Evolutionary conservation across 2,329 filamentous ascomycete genomes (phyloP), one percentile per base, ranked within the genome.

Genomic region (Aspergillus sojae): DNA sequence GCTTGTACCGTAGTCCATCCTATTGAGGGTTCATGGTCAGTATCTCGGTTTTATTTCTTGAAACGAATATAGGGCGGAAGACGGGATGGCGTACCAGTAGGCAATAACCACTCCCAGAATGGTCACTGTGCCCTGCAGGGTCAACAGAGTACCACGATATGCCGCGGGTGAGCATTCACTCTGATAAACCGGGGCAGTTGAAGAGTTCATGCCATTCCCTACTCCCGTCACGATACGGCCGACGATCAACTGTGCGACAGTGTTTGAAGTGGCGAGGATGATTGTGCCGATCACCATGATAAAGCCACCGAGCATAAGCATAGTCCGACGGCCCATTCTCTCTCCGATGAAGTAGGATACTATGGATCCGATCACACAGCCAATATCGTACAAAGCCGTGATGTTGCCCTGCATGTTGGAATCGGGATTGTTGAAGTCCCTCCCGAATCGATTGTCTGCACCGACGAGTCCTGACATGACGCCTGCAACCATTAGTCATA

Each of bases 221-320:
- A 84, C 69, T 0, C 82, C 82, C 0, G 81, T 82, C 19, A 84
- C 73, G 60, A 83, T 81, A 10, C 82, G 72, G 0, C 81, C 83
- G 23, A 78, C 75, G n/a, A 85, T 81, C 52, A 85, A 72, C 62
- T 84, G 82, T 0, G 74, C 74, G 0, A 83, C 66, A 0, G 75
- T 77, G 30, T 73, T 77, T 0, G 82, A 79, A 0, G 78, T 75
- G 2, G 71, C 70, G 2, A 76, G 71, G n/a, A 79, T 73, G 14
- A 70, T 71, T 0, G 73, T 69, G 0, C 70, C 73, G 46, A 77
- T 72, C 39, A 77, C 54, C 68, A 72, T 72, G 57, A 82, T 78
- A 2, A 71, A 60, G 0, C 78, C 79, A 3, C 80, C 81, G 0
- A 75, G 61, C 58, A 83, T 74, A 11, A 83, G 77, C 71, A 80